Percentiles rank a stretch among this genome's conserved stretches.
Evolutionary conservation across 306 rosid genomes (phyloP).

Genomic region (Trifolium fragiferum): DNA sequence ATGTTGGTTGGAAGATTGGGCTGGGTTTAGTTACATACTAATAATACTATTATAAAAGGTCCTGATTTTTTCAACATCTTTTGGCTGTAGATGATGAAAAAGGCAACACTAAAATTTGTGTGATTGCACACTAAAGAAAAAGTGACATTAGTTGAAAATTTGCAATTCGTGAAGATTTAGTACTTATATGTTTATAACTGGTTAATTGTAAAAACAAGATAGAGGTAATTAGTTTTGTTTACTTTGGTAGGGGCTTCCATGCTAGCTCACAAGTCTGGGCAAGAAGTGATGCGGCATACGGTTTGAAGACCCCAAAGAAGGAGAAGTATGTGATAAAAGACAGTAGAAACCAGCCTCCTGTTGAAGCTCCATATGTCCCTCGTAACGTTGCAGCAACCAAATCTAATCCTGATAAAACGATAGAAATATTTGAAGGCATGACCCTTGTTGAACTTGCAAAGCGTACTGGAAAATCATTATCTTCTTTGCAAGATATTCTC

Average conservation of each 20-base stretch:
- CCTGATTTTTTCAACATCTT: conserved; percentile 28
- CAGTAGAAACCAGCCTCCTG: conserved; percentile 66
- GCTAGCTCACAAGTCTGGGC: conserved; percentile 58
- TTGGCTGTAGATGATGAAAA: conserved; percentile 17
- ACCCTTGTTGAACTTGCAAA: conserved; percentile 79
- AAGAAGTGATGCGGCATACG: conserved; percentile 53
- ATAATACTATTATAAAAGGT: too few relatives aligned
- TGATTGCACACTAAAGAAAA: conserved; percentile 35
- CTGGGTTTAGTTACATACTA: not conserved
- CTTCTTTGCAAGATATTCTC: conserved; percentile 72
- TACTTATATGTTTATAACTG: not conserved
- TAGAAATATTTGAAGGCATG: conserved; percentile 96
- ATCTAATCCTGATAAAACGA: conserved; percentile 59
- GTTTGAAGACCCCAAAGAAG: conserved; percentile 66
- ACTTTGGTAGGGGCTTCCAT: conserved; percentile 66
- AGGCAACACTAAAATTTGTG: conserved; percentile 25
- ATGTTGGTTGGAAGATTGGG: not conserved
- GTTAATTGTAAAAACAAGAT: conserved; percentile 18
- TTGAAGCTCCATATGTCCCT: conserved; percentile 77
- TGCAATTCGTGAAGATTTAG: not conserved
- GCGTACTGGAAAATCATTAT: conserved; percentile 68
- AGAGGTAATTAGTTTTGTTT: conserved; percentile 36
- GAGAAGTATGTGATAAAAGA: conserved; percentile 67
- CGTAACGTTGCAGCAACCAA: conserved; percentile 56
- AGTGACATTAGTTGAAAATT: conserved; percentile 9